Evolutionary conservation across 768 basidiomycete genomes (phyloP).

Genomic region (Lentinula aciculospora): DNA sequence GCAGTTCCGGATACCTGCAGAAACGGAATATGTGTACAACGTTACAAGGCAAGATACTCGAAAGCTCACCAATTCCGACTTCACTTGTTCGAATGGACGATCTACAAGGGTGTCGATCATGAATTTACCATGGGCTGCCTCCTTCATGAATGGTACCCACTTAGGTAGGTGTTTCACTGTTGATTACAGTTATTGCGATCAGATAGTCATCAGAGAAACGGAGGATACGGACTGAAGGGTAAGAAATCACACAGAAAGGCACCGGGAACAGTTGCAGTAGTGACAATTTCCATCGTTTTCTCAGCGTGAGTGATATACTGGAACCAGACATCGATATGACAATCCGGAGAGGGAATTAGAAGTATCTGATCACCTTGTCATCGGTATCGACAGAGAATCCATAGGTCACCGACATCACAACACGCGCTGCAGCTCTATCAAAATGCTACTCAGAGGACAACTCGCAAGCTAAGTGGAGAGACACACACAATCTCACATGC

Average conservation of each 20-base stretch:
- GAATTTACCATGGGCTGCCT: constrained; percentile 4
- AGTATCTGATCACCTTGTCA: constrained; percentile 15
- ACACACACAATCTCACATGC: constrained; percentile 14
- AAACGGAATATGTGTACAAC: not conserved
- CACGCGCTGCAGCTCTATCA: constrained; percentile 14
- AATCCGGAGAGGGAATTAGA: not conserved
- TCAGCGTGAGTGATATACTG: constrained; percentile 25
- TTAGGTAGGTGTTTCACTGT: constrained; percentile 21
- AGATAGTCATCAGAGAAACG: not conserved
- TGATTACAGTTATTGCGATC: not conserved
- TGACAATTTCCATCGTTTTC: constrained; percentile 18
- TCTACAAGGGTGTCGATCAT: constrained; percentile 10
- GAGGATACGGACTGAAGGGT: constrained; percentile 15
- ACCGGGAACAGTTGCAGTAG: constrained; percentile 19
- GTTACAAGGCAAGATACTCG: not conserved
- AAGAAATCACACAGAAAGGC: constrained; percentile 22
- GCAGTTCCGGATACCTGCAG: not conserved
- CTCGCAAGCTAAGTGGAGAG: not conserved
- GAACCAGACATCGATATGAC: not conserved
- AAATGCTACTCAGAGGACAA: not conserved
- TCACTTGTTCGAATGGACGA: constrained; percentile 15
- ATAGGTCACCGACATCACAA: constrained; percentile 19
- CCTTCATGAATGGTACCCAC: constrained; percentile 17
- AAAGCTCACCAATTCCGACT: constrained; percentile 7
- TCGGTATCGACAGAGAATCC: constrained; percentile 17